Evolutionary conservation across 2,329 filamentous ascomycete genomes (phyloP).

Genomic region (Calonectria ilicicola): DNA sequence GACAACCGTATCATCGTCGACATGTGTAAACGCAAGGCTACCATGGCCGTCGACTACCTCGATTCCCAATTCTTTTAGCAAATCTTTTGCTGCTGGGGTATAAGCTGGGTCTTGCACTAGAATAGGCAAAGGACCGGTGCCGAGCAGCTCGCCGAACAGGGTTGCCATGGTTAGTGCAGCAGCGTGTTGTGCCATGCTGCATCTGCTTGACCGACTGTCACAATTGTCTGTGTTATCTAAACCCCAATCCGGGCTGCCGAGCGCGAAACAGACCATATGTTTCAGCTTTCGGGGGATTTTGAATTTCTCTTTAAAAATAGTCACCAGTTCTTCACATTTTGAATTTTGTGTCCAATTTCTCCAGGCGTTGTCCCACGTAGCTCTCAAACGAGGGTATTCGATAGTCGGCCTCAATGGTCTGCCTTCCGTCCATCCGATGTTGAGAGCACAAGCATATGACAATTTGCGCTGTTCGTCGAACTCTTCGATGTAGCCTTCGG

Average conservation of each 20-base stretch:
- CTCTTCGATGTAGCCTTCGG: background rate
- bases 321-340: background rate
- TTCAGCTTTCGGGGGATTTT: background rate
- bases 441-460: background rate
- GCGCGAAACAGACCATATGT: conserved; percentile 16
- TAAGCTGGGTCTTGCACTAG: conserved; percentile 26
- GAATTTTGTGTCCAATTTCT: background rate
- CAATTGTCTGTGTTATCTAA: background rate
- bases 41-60: conserved; percentile 22
- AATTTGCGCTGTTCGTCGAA: background rate
- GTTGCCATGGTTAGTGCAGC: conserved; percentile 11
- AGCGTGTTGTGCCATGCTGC: background rate
- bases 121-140: background rate
- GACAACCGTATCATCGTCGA: conserved; percentile 31
- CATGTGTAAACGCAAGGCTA: conserved; percentile 24
- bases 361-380: background rate
- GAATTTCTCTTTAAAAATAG: background rate
- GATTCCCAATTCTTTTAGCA: conserved; percentile 13
- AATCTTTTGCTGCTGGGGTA: background rate
- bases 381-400: background rate
- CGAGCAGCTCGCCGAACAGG: background rate
- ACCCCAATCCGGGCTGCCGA: background rate
- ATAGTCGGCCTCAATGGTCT: background rate
- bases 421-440: background rate
- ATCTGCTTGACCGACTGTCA: background rate